A percentile compares a stretch with the other conserved stretches of the same genome.
Evolutionary conservation across 805 yeast species (phyloP).

Genomic region (Saturnispora ahearnii): DNA sequence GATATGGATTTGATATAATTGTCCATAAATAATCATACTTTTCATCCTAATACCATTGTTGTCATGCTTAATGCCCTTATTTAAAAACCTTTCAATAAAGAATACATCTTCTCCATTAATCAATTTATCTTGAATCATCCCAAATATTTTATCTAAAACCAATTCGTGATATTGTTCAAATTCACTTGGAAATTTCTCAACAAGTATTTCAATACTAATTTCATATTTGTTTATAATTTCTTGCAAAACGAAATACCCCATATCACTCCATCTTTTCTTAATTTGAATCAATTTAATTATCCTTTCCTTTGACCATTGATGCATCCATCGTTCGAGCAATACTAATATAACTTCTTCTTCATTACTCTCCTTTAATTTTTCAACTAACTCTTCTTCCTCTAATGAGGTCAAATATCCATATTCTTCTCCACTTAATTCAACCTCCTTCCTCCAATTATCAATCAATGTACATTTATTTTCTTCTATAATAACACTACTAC

Average conservation of each 20-base stretch:
- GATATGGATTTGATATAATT: constrained; percentile 5
- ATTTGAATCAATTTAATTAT: neutral
- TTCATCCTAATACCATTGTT: constrained; percentile 9
- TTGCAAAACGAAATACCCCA: constrained; percentile 2
- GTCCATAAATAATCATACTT: constrained; percentile 7
- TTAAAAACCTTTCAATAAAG: constrained; percentile 8
- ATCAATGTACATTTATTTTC: neutral
- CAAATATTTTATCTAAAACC: constrained; percentile 5
- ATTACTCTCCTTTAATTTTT: neutral
- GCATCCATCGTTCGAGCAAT: neutral
- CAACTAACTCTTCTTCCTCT: neutral
- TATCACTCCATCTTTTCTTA: neutral
- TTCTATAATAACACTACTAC: neutral
- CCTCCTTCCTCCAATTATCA: constrained; percentile 3
- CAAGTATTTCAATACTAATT: neutral
- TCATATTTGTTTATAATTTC: constrained; percentile 3
- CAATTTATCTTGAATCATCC: neutral
- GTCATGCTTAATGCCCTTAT: constrained; percentile 1
- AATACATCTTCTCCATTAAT: constrained; percentile 13
- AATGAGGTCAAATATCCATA: constrained; percentile 2
- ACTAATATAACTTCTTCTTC: neutral
- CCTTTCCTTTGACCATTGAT: neutral
- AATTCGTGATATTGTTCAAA: constrained; percentile 4
- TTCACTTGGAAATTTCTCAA: neutral
- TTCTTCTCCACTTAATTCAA: neutral